Conservation (phyloP, 768 basidiomycete species). For the Naganishia vaughanmartiniae region DNA sequence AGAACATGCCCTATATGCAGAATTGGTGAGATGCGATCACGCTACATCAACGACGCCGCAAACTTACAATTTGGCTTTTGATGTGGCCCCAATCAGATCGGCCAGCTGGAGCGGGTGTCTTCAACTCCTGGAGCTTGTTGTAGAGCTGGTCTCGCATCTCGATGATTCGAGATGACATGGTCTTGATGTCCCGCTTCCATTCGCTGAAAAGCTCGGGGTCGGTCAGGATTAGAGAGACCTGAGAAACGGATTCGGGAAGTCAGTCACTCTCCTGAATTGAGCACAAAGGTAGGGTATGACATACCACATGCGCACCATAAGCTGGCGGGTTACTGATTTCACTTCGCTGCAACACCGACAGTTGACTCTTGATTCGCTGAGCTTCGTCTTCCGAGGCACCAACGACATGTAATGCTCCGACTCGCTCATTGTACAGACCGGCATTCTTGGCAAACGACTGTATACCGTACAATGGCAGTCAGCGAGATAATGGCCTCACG, state of each 20-base stretch:
- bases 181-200: slow-evolving; percentile 64
- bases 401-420: slow-evolving; percentile 88
- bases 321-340: slow-evolving; percentile 69
- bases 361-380: slow-evolving; percentile 64
- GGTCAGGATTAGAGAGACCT: slow-evolving; percentile 38
- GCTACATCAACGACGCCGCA: neutral
- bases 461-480: neutral
- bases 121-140: slow-evolving; percentile 67
- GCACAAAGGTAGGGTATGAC: neutral
- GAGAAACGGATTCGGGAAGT: neutral
- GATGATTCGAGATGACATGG: slow-evolving; percentile 87
- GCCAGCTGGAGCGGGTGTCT: slow-evolving; percentile 65
- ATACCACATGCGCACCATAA: slow-evolving; percentile 69
- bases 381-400: slow-evolving; percentile 63
- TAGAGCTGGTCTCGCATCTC: slow-evolving; percentile 76
- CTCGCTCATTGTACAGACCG: slow-evolving; percentile 88
- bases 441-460: slow-evolving; percentile 67
- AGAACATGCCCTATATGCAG: slow-evolving; percentile 73
- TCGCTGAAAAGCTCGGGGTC: slow-evolving; percentile 35
- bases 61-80: slow-evolving; percentile 67
- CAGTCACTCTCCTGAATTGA: neutral
- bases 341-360: slow-evolving; percentile 52
- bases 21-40: neutral
- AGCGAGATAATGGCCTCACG: neutral
- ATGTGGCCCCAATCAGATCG: slow-evolving; percentile 74